phyloP scores from a whole-genome alignment of 2,329 filamentous ascomycete genomes.

The Alternaria ethzedia region DNA sequence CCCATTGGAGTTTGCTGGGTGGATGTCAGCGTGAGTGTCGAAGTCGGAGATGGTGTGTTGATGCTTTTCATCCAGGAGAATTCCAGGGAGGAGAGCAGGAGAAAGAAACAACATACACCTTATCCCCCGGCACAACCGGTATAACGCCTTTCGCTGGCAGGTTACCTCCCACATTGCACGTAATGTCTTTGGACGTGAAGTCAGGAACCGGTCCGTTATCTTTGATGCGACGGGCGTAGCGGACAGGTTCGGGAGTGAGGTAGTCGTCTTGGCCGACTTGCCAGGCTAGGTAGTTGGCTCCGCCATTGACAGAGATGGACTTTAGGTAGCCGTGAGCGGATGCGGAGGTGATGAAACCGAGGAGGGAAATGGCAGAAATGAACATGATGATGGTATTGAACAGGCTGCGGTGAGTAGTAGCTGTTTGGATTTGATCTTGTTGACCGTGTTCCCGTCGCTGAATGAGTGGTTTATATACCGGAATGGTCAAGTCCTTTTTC shows the following conservation, averaged over 20 bases:
- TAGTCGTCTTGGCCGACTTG: conserved; percentile 23
- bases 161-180: conserved; percentile 33
- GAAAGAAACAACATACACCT: conserved; percentile 18
- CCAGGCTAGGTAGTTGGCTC: conserved; percentile 20
- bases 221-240: conserved; percentile 22
- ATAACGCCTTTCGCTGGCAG: conserved; percentile 25
- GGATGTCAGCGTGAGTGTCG: not conserved
- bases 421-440: not conserved
- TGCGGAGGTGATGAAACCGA: not conserved
- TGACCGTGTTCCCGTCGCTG: not conserved
- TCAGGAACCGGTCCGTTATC: conserved; percentile 25
- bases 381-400: not conserved
- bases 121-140: conserved; percentile 29
- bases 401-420: not conserved
- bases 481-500: not conserved
- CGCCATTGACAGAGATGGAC: conserved; percentile 20
- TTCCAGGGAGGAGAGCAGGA: no score
- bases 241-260: conserved; percentile 19
- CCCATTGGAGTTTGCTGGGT: conserved; percentile 40
- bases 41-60: not conserved
- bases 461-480: not conserved
- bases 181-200: conserved; percentile 24
- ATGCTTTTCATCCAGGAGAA: no score
- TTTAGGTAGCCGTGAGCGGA: conserved; percentile 19
- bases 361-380: not conserved